Base-by-base conservation (phyloP, 371 early-diverging fungal genomes). In the Lichtheimia ornata region DNA sequence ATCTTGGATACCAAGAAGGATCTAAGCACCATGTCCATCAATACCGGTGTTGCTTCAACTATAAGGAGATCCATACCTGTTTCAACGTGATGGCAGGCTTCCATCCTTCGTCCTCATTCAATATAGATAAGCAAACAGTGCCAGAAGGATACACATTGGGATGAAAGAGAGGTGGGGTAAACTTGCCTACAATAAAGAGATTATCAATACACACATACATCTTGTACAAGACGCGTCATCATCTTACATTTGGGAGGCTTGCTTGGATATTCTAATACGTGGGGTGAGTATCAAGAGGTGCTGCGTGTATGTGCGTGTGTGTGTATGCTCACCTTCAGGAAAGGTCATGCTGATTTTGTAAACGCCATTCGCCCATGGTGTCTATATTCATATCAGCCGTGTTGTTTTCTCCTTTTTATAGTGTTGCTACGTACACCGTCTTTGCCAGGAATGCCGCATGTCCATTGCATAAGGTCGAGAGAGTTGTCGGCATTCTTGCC, bases 141-240 rank as follows among this genome's bases (percentile, higher is more conserved):
- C 99, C 99, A 14, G 95, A 96, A 13, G 97, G 96, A 74, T 98
- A 99, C 18, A 99, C 92, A 71, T 99, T 99, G 9, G 99, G 99
- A 74, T 99, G 99, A 79, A 96, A 99, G 51, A 99, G 82, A n/a
- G 92, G 87, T 11, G 96, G 93, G 2, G 82, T 82, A 64, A 97
- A 97, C 80, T 90, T 87, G 71, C 88, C 87, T 87, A 73, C 11
- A 51, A 18, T n/a, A n/a, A 27, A 50, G 41, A 41, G 44, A n/a
- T 49, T 40, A 65, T 24, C 44, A 15, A 58, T n/a, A 14, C 50
- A 24, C 9, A n/a, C n/a, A n/a, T 40, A 27, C n/a, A 55, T 7
- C 28, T 17, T 41, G 12, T 18, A 14, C 4, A 24, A 5, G 17
- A 35, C 44, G 17, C 44, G 22, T 45, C 3, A 2, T 4, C 15